Conservation (phyloP, 345 rosid species). For the Turnera subulata region DNA sequence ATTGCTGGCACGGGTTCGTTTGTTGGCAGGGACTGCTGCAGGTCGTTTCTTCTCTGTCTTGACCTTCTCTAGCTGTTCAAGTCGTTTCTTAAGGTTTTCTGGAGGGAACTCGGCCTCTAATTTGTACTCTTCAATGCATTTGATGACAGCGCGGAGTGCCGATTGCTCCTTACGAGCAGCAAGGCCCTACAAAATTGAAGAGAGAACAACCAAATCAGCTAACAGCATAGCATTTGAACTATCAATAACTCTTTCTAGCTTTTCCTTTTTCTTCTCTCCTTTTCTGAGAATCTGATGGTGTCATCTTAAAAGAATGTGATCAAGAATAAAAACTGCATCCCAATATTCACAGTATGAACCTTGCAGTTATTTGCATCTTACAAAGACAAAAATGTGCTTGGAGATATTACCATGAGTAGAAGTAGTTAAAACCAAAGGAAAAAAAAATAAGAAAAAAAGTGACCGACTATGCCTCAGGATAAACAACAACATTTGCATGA, state of each 20-base stretch:
- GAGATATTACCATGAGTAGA: too few relatives aligned
- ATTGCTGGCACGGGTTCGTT: slow-evolving; percentile 82
- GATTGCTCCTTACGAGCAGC: slow-evolving; percentile 94
- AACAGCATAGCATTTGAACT: too few relatives aligned
- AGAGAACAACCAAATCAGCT: neutral
- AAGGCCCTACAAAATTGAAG: slow-evolving; percentile 44
- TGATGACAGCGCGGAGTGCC: slow-evolving; percentile 81
- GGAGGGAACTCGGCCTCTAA: slow-evolving; percentile 78
- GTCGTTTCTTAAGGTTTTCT: slow-evolving; percentile 93
- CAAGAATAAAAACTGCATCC: neutral
- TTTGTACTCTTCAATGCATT: slow-evolving; percentile 98
- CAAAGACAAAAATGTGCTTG: neutral
- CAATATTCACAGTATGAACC: neutral
- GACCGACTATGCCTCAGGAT: too few relatives aligned
- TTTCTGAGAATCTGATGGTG: too few relatives aligned
- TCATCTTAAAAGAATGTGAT: too few relatives aligned
- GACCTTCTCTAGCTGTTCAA: slow-evolving; percentile 93
- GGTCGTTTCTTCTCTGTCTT: slow-evolving; percentile 90
- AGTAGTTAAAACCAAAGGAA: too few relatives aligned
- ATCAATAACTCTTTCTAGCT: too few relatives aligned
- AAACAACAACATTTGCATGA: too few relatives aligned
- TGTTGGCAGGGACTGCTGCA: slow-evolving; percentile 80
- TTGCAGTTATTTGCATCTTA: neutral
- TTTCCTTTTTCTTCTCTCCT: too few relatives aligned
- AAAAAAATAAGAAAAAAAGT: too few relatives aligned